These are phyloP conservation scores for Hypoxylon perforatum DNA, from an alignment of 495 filamentous ascomycete genomes.

Conservation along the genomic window DNA sequence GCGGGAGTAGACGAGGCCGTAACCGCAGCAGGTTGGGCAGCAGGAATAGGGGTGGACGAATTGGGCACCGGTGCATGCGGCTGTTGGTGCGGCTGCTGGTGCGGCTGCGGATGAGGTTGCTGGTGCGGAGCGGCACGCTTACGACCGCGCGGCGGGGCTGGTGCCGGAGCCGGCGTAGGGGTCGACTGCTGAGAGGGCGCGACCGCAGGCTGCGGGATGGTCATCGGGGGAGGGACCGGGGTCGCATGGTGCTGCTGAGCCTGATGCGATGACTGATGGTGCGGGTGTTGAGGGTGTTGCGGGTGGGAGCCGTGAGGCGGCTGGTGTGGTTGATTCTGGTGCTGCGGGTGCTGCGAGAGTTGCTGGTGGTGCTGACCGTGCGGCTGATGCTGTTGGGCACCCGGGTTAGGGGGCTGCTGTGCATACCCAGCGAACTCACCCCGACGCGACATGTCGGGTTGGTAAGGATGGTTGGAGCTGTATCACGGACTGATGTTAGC, in stretches of 20 bases:
- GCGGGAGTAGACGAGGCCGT: slow-evolving; percentile 40
- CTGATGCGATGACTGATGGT: slow-evolving; percentile 44
- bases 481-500: slow-evolving; percentile 45
- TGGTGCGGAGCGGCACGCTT: slow-evolving; percentile 42
- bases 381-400: slow-evolving; percentile 44
- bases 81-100: slow-evolving; percentile 39
- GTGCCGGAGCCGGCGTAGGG: slow-evolving; percentile 52
- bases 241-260: slow-evolving; percentile 51
- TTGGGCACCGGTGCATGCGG: slow-evolving; percentile 39
- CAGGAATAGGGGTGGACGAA: slow-evolving; percentile 32
- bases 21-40: slow-evolving; percentile 34
- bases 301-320: slow-evolving; percentile 30
- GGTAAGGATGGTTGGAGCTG: slow-evolving; percentile 51
- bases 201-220: slow-evolving; percentile 45
- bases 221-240: slow-evolving; percentile 54
- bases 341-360: slow-evolving; percentile 40
- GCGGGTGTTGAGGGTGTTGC: slow-evolving; percentile 50
- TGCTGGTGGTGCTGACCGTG: slow-evolving; percentile 47
- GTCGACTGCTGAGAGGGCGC: slow-evolving; percentile 53
- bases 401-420: slow-evolving; percentile 38
- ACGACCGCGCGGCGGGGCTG: slow-evolving; percentile 38
- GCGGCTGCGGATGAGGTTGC: slow-evolving; percentile 39
- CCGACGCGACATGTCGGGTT: slow-evolving; percentile 56
- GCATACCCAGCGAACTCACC: slow-evolving; percentile 50
- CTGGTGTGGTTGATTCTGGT: slow-evolving; percentile 42